These are phyloP conservation scores for Porogramme epimiltina DNA, from an alignment of 1,284 basidiomycete species.

Conservation along the genomic window DNA sequence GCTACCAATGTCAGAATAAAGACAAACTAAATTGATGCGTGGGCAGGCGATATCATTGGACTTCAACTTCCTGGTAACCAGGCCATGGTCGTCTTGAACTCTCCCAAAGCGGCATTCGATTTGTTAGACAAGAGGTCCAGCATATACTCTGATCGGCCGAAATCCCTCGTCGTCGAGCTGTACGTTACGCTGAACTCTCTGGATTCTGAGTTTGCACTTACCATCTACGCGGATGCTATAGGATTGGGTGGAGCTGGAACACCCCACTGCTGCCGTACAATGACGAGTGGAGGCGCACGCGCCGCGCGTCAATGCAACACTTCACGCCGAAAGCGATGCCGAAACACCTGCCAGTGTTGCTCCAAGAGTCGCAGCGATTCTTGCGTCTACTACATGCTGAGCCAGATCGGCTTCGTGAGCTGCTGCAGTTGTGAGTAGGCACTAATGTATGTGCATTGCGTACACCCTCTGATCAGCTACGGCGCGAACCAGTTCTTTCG, in stretches of 20 bases:
- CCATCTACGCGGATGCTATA: too few relatives aligned
- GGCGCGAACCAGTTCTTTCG: conserved; percentile 5
- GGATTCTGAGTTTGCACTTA: too few relatives aligned
- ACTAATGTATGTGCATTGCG: background rate
- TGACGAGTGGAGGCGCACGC: conserved; percentile 10
- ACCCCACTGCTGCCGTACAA: conserved; percentile 7
- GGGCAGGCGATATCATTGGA: conserved; percentile 4
- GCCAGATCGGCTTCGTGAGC: conserved; percentile 5
- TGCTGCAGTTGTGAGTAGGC: conserved; percentile 4
- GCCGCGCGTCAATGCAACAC: conserved; percentile 9
- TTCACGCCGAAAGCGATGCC: conserved; percentile 2
- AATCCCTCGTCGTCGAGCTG: conserved; percentile 6
- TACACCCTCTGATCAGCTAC: background rate
- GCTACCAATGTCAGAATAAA: too few relatives aligned
- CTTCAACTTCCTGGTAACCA: conserved; percentile 6
- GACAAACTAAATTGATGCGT: background rate
- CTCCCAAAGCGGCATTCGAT: conserved; percentile 4
- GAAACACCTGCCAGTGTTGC: conserved; percentile 5
- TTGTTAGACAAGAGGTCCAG: conserved; percentile 11
- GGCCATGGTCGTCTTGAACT: conserved; percentile 6
- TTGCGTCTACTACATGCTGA: conserved; percentile 6
- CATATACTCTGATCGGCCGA: conserved; percentile 10
- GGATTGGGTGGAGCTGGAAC: conserved; percentile 13
- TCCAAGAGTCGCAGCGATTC: conserved; percentile 3
- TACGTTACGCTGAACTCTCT: too few relatives aligned